A percentile compares a stretch with the other conserved stretches of the same genome.
Evolutionary conservation across 108 stramenopile species (phyloP).

Genomic region (Skeletonema menzelii): DNA sequence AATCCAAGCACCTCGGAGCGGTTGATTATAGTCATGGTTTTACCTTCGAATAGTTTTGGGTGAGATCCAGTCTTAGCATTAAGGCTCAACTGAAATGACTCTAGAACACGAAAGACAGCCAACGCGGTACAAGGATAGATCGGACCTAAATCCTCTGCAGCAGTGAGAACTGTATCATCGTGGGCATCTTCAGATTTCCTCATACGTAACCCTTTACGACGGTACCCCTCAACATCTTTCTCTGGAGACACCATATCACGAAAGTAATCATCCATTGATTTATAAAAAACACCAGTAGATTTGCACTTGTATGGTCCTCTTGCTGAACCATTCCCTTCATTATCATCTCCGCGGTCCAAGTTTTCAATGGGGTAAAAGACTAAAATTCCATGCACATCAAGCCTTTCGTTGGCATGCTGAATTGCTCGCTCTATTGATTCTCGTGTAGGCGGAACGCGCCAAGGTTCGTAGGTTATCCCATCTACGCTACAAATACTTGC

Average conservation of each 20-base stretch:
- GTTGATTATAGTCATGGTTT: conserved; percentile 86
- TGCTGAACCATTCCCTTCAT: neutral
- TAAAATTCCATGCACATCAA: conserved; percentile 88
- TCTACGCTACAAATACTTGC: conserved; percentile 69
- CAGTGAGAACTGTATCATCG: conserved; percentile 1
- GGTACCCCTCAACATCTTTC: conserved; percentile 94
- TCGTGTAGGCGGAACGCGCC: conserved; percentile 51
- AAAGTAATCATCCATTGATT: conserved; percentile 88
- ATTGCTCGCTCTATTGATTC: conserved; percentile 60
- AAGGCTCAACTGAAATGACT: conserved; percentile 39
- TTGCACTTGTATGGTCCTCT: conserved; percentile 59
- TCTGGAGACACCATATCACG: conserved; percentile 73
- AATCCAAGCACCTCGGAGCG: conserved; percentile 93
- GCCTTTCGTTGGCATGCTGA: conserved; percentile 52
- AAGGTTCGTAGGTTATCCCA: conserved; percentile 81
- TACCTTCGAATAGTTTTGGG: conserved; percentile 50
- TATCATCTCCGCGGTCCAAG: neutral
- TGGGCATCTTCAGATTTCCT: conserved; percentile 15
- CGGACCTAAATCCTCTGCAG: conserved; percentile 12
- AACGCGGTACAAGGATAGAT: conserved; percentile 92
- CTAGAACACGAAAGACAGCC: conserved; percentile 83
- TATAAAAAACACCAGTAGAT: conserved; percentile 73
- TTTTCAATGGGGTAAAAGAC: conserved; percentile 93
- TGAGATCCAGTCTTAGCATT: neutral
- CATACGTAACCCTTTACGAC: conserved; percentile 34